phyloP scores from a whole-genome alignment of 2,329 filamentous ascomycete genomes.

The Chaetomium globosum region DNA sequence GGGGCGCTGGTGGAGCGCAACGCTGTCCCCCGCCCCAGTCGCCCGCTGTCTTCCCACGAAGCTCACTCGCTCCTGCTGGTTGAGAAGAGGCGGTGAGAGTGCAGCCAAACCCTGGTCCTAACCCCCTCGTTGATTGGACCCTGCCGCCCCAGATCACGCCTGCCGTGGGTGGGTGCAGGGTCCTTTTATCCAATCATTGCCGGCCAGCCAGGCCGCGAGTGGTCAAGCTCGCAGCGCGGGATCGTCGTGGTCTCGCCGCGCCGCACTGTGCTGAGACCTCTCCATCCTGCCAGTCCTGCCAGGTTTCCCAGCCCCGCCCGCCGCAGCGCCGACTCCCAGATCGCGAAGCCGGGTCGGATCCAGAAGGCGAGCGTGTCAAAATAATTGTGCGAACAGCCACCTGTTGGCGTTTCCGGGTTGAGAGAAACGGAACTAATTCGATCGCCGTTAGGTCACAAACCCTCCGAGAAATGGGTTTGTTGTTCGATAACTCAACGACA shows the following conservation, averaged over 20 bases:
- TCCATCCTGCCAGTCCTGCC: neutral
- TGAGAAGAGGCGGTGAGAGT: constrained; percentile 40
- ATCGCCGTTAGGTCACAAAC: constrained; percentile 1
- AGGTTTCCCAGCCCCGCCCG: constrained; percentile 31
- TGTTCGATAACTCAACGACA: neutral
- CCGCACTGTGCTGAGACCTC: constrained; percentile 37
- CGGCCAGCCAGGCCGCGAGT: constrained; percentile 20
- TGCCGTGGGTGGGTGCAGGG: constrained; percentile 33
- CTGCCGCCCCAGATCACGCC: constrained; percentile 25
- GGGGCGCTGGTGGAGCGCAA: constrained; percentile 20
- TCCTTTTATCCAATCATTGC: constrained; percentile 31
- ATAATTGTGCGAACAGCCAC: constrained; percentile 8
- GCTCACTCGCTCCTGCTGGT: constrained; percentile 34
- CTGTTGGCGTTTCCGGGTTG: constrained; percentile 5
- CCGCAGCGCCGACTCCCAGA: constrained; percentile 2
- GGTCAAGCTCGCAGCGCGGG: constrained; percentile 22
- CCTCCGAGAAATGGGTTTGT: neutral
- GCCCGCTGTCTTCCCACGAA: constrained; percentile 27
- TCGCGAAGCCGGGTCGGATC: neutral
- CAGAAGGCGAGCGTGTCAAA: constrained; percentile 13
- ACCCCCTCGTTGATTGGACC: constrained; percentile 34
- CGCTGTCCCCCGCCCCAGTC: constrained; percentile 20
- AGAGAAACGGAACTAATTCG: neutral
- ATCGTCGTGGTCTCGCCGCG: constrained; percentile 27
- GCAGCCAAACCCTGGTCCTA: constrained; percentile 35